Percentiles rank a stretch among this genome's conserved stretches.
These are phyloP conservation scores for Friedmanniomyces simplex DNA, from an alignment of 495 filamentous ascomycete genomes.

Conservation along the genomic window DNA sequence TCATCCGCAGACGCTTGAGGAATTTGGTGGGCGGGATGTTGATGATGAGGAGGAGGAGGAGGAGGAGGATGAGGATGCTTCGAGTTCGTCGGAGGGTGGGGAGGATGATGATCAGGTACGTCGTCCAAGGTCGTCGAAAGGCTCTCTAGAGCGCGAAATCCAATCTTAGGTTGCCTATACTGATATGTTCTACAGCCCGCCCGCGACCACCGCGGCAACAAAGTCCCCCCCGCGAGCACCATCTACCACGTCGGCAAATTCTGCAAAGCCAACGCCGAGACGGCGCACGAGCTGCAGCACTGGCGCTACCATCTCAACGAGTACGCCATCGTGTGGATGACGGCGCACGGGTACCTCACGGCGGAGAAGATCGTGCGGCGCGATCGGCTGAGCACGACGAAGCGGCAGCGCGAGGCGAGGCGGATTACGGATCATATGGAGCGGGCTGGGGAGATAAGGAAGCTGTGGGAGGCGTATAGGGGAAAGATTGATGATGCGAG, in stretches of 20 bases:
- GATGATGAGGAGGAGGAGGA: conserved; percentile 25
- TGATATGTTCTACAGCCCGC: conserved; percentile 7
- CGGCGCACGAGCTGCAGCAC: conserved; percentile 60
- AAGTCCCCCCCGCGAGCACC: conserved; percentile 21
- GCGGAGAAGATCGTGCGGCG: conserved; percentile 45
- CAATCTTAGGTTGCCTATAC: not conserved
- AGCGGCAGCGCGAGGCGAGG: conserved; percentile 44
- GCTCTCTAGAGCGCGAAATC: conserved; percentile 4
- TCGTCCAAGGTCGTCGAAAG: not conserved
- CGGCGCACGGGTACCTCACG: conserved; percentile 41
- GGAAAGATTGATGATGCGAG: conserved; percentile 45
- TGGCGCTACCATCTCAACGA: conserved; percentile 68
- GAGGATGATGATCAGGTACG: not conserved
- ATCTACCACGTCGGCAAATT: conserved; percentile 34
- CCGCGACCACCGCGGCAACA: conserved; percentile 26
- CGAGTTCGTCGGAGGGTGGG: conserved; percentile 3
- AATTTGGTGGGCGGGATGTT: conserved; percentile 39
- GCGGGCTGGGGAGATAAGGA: conserved; percentile 42
- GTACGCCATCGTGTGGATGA: conserved; percentile 54
- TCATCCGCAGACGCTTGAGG: conserved; percentile 55
- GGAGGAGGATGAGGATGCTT: conserved; percentile 12
- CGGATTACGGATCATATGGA: conserved; percentile 50
- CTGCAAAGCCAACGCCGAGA: conserved; percentile 58
- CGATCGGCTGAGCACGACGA: conserved; percentile 42
- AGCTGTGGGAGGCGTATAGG: conserved; percentile 51